Base-by-base conservation (phyloP, 495 filamentous ascomycete genomes). In the Aspergillus cristatus region DNA sequence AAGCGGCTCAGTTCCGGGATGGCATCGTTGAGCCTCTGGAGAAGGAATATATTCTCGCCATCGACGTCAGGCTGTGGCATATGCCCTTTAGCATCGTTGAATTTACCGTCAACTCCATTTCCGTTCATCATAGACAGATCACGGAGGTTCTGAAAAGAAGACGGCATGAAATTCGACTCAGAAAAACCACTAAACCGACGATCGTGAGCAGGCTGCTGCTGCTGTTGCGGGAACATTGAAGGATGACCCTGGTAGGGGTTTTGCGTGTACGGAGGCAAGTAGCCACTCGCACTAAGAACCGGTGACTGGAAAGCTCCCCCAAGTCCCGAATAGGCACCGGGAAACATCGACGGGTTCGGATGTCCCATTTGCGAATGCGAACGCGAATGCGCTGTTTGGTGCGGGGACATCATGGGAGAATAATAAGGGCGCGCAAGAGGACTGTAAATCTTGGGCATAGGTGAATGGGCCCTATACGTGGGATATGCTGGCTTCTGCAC, bases 1-100 rank as follows among this genome's bases (percentile, higher is more conserved):
- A 74, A 54, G 14, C 60, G 59, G 34, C 58, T 62, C 41, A 74
- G 59, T 31, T 74, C 71, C 3, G 71, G 71, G 38, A 74, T 62
- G 6, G 63, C 68, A 35, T 61, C 62, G 36, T 68, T 60, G 34
- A 74, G 66, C 10, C 70, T 52, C 24, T 65, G 46, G 5, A 74
- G 58, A 37, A 73, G 60, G 38, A 66, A 60, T 25, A 63, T 47
- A 13, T 65, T 57, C 30, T 70, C 66, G 12, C 53, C 50, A 18
- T 60, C 48, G 10, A 42, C 50, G 2, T 68, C 62, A 5, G 55
- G 53, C 8, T 54, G 57, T 11, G 55, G 56, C 1, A 52, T 55
- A 10, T 34, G 42, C 10, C 65, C 62, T 29, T 60, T 60, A 36
- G 50, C 48, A 4, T 41, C 29, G 7, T n/a, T n/a, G n/a, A n/a